Evolutionary conservation across 192 early-diverging fungal genomes (phyloP).

Genomic region (Obelidium mucronatum): DNA sequence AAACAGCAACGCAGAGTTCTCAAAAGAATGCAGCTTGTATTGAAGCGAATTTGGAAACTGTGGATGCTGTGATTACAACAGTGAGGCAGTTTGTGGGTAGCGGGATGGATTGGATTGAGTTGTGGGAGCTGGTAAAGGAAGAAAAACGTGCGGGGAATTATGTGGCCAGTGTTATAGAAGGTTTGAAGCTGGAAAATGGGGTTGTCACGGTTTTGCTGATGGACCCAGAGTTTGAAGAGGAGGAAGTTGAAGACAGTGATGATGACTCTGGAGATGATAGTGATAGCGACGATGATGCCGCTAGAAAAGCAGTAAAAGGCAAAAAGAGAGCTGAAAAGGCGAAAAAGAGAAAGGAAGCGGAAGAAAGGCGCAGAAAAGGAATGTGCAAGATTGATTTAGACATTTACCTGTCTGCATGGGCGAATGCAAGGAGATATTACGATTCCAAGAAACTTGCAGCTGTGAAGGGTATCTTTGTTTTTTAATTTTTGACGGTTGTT

Average conservation of each 20-base stretch:
- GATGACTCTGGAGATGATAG: slow-evolving; percentile 53
- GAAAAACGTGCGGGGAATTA: slow-evolving; percentile 79
- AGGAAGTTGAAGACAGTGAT: slow-evolving; percentile 47
- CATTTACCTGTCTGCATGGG: slow-evolving; percentile 86
- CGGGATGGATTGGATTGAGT: slow-evolving; percentile 97
- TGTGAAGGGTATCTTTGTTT: slow-evolving; percentile 60
- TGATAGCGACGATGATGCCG: slow-evolving; percentile 32
- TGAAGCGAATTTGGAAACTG: slow-evolving; percentile 80
- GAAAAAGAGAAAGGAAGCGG: slow-evolving; percentile 41
- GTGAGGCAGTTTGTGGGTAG: slow-evolving; percentile 87
- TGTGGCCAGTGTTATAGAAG: slow-evolving; percentile 78
- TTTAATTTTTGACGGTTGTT: background rate
- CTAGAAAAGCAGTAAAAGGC: slow-evolving; percentile 42
- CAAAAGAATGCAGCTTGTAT: slow-evolving; percentile 82
- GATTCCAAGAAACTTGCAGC: slow-evolving; percentile 82
- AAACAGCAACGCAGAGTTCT: slow-evolving; percentile 72
- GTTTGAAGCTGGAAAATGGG: slow-evolving; percentile 80
- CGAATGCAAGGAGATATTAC: slow-evolving; percentile 91
- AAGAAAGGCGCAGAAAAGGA: background rate
- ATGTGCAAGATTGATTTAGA: slow-evolving; percentile 80
- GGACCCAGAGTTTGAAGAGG: slow-evolving; percentile 40
- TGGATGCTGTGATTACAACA: slow-evolving; percentile 87
- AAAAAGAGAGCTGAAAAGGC: slow-evolving; percentile 49
- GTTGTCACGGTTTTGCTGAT: slow-evolving; percentile 75
- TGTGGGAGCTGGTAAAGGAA: slow-evolving; percentile 85